These are phyloP conservation scores for Pythium sukuiense DNA, from an alignment of 352 stramenopile species.

Conservation along the genomic window DNA sequence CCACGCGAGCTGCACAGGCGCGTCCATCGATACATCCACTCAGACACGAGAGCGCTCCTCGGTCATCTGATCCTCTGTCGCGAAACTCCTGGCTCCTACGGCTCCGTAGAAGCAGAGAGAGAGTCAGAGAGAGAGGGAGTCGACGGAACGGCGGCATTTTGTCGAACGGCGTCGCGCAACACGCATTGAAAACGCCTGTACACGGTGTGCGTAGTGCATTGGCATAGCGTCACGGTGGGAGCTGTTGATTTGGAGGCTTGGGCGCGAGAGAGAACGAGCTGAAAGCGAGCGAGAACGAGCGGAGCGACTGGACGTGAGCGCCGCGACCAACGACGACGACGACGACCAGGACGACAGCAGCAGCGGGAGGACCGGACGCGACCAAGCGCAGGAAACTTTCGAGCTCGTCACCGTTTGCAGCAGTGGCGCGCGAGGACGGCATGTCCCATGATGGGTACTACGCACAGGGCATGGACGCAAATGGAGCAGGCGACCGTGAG, in stretches of 20 bases:
- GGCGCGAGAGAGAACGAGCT: not conserved
- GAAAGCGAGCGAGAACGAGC: not conserved
- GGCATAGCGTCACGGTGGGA: not conserved
- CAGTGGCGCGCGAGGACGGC: conserved; percentile 18
- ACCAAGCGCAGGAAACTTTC: conserved; percentile 29
- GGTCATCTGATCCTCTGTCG: not conserved
- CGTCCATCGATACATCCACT: not conserved
- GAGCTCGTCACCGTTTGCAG: conserved; percentile 10
- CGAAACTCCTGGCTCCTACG: not conserved
- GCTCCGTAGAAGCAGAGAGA: not conserved
- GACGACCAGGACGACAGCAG: conserved; percentile 23
- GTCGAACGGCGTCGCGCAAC: not conserved
- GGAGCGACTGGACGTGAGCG: conserved; percentile 1
- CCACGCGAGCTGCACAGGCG: not conserved
- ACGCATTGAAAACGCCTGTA: not conserved
- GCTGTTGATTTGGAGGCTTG: not conserved
- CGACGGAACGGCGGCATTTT: not conserved
- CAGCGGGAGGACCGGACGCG: conserved; percentile 18
- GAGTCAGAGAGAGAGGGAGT: no score
- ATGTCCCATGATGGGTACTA: conserved; percentile 37
- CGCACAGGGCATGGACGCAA: conserved; percentile 19
- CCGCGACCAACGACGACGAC: conserved; percentile 18
- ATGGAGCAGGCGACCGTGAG: conserved; percentile 2
- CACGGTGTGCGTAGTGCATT: not conserved
- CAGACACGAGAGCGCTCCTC: not conserved